Evolutionary conservation across 352 stramenopile species (phyloP), one percentile per base, ranked within the genome.

Genomic region (Pythium biforme): DNA sequence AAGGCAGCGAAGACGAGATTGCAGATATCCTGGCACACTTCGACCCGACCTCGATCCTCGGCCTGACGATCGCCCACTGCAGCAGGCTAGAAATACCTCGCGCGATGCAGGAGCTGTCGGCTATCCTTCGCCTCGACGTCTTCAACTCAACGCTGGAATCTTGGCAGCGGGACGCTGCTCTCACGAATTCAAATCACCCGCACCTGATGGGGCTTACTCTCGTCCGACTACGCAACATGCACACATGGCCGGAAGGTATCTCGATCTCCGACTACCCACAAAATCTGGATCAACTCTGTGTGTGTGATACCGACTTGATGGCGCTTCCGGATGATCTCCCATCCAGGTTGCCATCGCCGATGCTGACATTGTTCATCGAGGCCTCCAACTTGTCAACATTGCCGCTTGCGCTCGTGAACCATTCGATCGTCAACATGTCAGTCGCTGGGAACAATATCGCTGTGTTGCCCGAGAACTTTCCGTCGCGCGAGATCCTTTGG

Each of bases 361-460:
- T 54, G 25, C 25, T 54, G 19, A 34, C 48, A 2, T 22, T 34
- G 17, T 23, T 23, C 3, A 11, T 54, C 11, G 25, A 54, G 31
- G 26, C 25, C 10, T 54, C 48, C 6, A 20, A 39, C 26, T 12
- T 54, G 6, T 33, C 27, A 5, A 22, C 48, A 8, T 11, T 54
- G 10, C 48, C 48, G 26, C 15, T 9, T 14, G 27, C 48, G 10
- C 4, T 54, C 19, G 31, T 25, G 1, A 23, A 41, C 17, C 48
- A 26, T 6, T 11, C 26, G 26, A 37, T 39, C 48, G 27, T 54
- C 26, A 54, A 54, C 15, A 39, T 54, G n/a, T 54, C 48, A n/a
- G 15, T 54, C 48, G 48, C 48, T 8, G 17, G n/a, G 26, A 54
- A 54, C 26, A 10, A 12, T 15, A 54, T 54, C 27, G 25, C 15